Evolutionary conservation across 2,329 filamentous ascomycete genomes (phyloP).

Genomic region (Zymoseptoria crescenta): DNA sequence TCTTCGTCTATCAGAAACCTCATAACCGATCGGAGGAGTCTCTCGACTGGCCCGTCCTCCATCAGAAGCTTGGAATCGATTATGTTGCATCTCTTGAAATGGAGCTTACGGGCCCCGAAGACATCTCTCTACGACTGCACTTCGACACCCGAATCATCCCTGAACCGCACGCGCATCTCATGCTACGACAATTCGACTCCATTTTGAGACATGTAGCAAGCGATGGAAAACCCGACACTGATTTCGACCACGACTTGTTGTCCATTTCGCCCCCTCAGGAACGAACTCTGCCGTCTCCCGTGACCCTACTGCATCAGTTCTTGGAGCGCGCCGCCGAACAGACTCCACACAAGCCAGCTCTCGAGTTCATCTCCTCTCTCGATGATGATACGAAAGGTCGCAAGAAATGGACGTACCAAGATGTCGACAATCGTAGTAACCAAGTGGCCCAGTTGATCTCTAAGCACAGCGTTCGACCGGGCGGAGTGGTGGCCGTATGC

Average conservation of each 20-base stretch:
- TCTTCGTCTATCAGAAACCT: slow-evolving; percentile 72
- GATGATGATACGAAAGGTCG: slow-evolving; percentile 40
- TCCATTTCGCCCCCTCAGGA: slow-evolving; percentile 59
- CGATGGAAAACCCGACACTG: background rate
- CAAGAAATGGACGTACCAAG: slow-evolving; percentile 62
- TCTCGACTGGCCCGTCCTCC: slow-evolving; percentile 51
- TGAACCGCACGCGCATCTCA: slow-evolving; percentile 53
- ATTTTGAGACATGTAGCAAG: slow-evolving; percentile 52
- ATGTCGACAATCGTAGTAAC: slow-evolving; percentile 65
- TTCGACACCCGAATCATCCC: slow-evolving; percentile 60
- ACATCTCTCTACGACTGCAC: slow-evolving; percentile 57
- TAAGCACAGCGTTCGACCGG: slow-evolving; percentile 42
- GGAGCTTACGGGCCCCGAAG: slow-evolving; percentile 45
- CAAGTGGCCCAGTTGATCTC: slow-evolving; percentile 60
- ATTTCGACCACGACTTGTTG: slow-evolving; percentile 6
- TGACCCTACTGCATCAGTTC: slow-evolving; percentile 65
- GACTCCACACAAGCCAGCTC: slow-evolving; percentile 55
- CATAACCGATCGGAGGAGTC: slow-evolving; percentile 3
- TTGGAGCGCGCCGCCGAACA: slow-evolving; percentile 56
- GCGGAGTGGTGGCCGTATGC: slow-evolving; percentile 63
- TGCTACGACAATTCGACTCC: slow-evolving; percentile 66
- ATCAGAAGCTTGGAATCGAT: slow-evolving; percentile 64
- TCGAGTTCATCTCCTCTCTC: slow-evolving; percentile 58
- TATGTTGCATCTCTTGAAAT: slow-evolving; percentile 77
- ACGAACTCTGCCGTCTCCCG: slow-evolving; percentile 48